These are phyloP conservation scores for Pinus taeda DNA, from an alignment of 75 land plant species.

Conservation along the genomic window DNA sequence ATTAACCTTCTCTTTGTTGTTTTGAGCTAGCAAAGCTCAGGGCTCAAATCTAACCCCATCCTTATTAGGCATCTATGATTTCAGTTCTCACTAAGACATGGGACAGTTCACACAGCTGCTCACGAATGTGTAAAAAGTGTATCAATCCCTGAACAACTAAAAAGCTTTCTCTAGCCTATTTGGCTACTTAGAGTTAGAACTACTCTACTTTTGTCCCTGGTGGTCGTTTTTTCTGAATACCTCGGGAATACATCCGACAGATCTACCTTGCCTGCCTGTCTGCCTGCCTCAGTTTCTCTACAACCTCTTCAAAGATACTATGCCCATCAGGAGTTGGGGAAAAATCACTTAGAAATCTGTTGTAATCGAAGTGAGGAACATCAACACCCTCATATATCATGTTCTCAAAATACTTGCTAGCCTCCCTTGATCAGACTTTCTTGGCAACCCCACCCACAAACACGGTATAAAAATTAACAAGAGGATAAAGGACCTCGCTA, in stretches of 20 bases:
- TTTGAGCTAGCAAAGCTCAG: too few relatives aligned
- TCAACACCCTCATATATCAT: constrained; percentile 30
- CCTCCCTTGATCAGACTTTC: constrained; percentile 39
- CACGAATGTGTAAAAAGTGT: too few relatives aligned
- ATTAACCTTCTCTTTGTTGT: too few relatives aligned
- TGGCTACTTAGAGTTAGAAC: too few relatives aligned
- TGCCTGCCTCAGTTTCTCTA: constrained; percentile 46
- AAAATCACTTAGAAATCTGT: constrained; percentile 42
- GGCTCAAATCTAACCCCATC: too few relatives aligned
- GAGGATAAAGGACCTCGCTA: constrained; percentile 7
- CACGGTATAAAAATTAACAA: constrained; percentile 49
- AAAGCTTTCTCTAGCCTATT: too few relatives aligned
- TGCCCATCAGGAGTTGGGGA: constrained; percentile 48
- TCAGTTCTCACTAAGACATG: too few relatives aligned
- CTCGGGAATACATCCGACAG: constrained; percentile 48
- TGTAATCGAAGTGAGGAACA: constrained; percentile 61
- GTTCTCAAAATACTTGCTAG: constrained; percentile 59
- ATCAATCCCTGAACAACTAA: too few relatives aligned
- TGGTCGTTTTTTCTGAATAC: constrained; percentile 54
- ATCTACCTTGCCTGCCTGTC: constrained; percentile 45
- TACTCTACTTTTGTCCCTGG: constrained; percentile 46
- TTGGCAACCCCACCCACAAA: constrained; percentile 65
- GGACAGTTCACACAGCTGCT: too few relatives aligned
- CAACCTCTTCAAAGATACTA: constrained; percentile 51
- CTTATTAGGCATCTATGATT: too few relatives aligned